Conservation (phyloP, 2,329 filamentous ascomycete genomes). For the Colletotrichum sp. region DNA sequence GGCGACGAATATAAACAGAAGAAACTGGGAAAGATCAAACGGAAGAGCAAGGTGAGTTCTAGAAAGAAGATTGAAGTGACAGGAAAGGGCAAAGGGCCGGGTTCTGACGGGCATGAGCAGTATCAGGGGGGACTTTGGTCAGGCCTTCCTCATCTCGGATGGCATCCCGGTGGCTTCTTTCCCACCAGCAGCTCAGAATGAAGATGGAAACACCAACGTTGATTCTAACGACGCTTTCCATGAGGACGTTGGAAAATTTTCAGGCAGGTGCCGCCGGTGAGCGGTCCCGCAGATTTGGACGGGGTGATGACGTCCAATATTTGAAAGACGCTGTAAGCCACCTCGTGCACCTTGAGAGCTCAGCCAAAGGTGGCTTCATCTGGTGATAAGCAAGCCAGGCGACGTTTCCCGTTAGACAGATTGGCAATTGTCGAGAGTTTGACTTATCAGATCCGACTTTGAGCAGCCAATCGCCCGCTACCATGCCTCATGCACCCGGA, state of each 20-base stretch:
- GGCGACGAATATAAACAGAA: not conserved
- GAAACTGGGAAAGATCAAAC: not conserved
- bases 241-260: not conserved
- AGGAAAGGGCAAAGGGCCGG: not conserved
- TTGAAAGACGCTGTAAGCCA: not conserved
- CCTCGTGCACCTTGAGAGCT: not conserved
- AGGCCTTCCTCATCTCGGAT: not conserved
- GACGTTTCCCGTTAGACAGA: not conserved
- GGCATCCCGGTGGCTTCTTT: not conserved
- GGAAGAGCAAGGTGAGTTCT: not conserved
- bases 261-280: not conserved
- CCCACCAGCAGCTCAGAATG: not conserved
- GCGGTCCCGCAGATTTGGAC: not conserved
- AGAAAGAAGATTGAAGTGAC: not conserved
- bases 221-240: not conserved
- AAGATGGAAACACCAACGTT: not conserved
- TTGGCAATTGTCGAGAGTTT: not conserved
- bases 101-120: not conserved
- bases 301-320: not conserved
- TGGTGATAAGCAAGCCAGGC: not conserved
- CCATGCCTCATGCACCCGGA: not conserved
- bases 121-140: not conserved
- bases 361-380: not conserved
- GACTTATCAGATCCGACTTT: not conserved
- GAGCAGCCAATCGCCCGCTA: not conserved